Conservation (phyloP, 352 stramenopile species). For the Phytophthora cryptogea region DNA sequence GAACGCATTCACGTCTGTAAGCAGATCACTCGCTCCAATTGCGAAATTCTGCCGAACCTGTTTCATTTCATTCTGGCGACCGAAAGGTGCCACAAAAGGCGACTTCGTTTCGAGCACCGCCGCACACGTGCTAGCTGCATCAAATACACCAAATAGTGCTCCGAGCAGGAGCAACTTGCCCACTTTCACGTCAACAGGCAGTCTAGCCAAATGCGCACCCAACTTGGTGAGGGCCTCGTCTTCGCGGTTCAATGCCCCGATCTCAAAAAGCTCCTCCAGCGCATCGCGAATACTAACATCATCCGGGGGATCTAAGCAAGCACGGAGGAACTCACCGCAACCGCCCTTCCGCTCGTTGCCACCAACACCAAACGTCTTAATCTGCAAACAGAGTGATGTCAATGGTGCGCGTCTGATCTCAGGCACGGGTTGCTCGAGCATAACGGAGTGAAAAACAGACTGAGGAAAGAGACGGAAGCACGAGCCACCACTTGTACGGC, state of each 20-base stretch:
- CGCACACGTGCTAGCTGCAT: conserved; percentile 65
- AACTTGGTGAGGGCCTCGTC: conserved; percentile 92
- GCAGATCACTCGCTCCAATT: conserved; percentile 63
- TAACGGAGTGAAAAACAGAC: conserved; percentile 71
- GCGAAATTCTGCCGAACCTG: conserved; percentile 60
- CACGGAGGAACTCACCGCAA: conserved; percentile 86
- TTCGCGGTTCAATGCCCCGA: conserved; percentile 78
- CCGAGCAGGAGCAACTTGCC: conserved; percentile 97
- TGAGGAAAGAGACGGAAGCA: conserved; percentile 91
- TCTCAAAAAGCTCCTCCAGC: conserved; percentile 88
- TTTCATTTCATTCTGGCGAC: conserved; percentile 72
- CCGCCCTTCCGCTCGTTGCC: conserved; percentile 37
- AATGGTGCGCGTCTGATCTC: conserved; percentile 97
- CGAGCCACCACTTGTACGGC: conserved; percentile 89
- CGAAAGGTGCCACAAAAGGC: conserved; percentile 82
- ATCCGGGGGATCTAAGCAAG: conserved; percentile 93
- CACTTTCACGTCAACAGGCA: conserved; percentile 97
- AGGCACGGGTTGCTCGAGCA: conserved; percentile 86
- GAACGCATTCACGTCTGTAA: conserved; percentile 84
- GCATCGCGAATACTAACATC: conserved; percentile 88
- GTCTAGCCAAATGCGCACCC: conserved; percentile 89
- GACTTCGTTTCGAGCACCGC: conserved; percentile 82
- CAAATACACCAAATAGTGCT: conserved; percentile 92
- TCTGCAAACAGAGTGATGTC: conserved; percentile 96
- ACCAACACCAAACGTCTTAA: conserved; percentile 88